Conservation (phyloP, 208 protist species). For the Acanthamoeba divionensis region DNA sequence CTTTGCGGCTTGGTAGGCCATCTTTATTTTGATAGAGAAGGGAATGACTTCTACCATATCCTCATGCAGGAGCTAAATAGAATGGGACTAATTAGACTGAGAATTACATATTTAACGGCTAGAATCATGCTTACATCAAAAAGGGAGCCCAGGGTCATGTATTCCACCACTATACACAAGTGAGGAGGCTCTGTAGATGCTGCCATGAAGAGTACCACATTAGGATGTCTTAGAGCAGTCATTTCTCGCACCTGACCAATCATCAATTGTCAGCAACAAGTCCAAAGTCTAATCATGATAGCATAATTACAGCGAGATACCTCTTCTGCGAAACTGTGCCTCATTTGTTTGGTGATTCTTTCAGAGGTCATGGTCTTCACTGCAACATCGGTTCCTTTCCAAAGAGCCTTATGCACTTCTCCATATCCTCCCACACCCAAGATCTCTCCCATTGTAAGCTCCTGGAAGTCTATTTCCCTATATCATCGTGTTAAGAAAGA, state of each 20-base stretch:
- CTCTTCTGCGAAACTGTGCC: too few species aligned
- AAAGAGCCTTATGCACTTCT: background rate
- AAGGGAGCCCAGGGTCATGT: background rate
- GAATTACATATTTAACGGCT: background rate
- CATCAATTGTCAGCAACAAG: too few species aligned
- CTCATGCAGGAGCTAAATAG: background rate
- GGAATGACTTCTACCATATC: background rate
- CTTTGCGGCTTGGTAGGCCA: background rate
- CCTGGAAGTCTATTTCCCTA: too few species aligned
- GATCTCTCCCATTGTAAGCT: background rate
- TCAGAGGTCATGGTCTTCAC: too few species aligned
- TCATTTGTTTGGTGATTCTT: background rate
- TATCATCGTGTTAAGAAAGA: too few species aligned
- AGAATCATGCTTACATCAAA: background rate
- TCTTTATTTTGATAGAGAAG: background rate
- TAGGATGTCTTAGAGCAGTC: background rate
- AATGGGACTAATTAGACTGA: background rate
- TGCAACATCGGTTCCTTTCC: constrained; percentile 1
- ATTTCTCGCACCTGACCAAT: background rate
- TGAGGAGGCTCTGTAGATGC: background rate
- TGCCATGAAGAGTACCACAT: constrained; percentile 32
- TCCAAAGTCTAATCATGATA: too few species aligned
- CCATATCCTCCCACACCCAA: background rate
- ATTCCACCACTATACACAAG: constrained; percentile 18
- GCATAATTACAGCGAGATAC: too few species aligned